Evolutionary conservation across 2,329 filamentous ascomycete genomes (phyloP), one percentile per base, ranked within the genome.

Genomic region (Westerdykella sp.): DNA sequence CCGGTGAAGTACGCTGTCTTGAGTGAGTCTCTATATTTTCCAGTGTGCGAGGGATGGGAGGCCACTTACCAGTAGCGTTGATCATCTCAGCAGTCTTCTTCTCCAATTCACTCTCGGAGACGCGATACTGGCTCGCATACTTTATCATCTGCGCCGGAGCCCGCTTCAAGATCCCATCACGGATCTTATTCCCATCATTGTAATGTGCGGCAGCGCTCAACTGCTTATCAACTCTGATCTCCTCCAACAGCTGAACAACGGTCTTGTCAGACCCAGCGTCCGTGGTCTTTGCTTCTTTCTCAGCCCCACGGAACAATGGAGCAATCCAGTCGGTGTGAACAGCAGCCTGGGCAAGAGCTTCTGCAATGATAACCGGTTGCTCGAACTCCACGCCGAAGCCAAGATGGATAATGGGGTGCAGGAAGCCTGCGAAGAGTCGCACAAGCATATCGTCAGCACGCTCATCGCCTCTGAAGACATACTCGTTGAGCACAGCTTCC

Each of bases 321-420:
- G 67, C 69, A 1, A 84, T 71, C 64, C 76, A 76, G 35, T 74
- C 68, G 6, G 73, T 69, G 58, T 94, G 87, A 1, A 88, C 78
- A 6, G 84, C 80, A 1, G 84, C 74, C 68, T 94, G 83, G 1
- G 89, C 87, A 14, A 95, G 77, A 1, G 73, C 88, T 67, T 91
- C 80, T 5, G 88, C 87, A 22, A 95, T 75, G 46, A 95, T 81
- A 31, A 85, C 85, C 2, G 87, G 87, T 59, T 95, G 87, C 9
- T 76, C 64, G 70, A 88, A 95, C 61, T 95, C 88, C 30, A 95
- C 62, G 4, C 85, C 89, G 59, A 88, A 95, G 39, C 88, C 85
- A 15, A 95, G 75, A 60, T 95, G 87, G 49, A 95, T 90, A 13
- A 93, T 69, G 2, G 88, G 87, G 58, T 95, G 87, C 2, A 89